phyloP scores from a whole-genome alignment of 345 rosid genomes.

The Raphanus raphanistrum region DNA sequence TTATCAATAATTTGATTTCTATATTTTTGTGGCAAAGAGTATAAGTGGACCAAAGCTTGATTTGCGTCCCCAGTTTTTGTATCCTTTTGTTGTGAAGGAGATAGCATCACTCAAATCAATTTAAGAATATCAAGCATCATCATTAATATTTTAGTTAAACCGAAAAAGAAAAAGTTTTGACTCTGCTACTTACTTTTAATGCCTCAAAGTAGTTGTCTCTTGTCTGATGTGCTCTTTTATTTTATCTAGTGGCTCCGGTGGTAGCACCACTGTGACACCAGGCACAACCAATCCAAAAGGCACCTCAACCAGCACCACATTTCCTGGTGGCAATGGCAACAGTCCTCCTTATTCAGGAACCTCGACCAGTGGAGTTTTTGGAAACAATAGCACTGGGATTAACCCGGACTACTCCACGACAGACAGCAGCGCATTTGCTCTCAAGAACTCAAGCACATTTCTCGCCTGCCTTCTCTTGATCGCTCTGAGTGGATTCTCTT shows the following conservation, averaged over 20 bases:
- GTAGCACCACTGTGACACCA: slow-evolving; percentile 33
- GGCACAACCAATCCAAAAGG: slow-evolving; percentile 36
- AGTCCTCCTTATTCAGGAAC: slow-evolving; percentile 38
- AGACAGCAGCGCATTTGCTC: slow-evolving; percentile 24
- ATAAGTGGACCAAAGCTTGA: slow-evolving; percentile 29
- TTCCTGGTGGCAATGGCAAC: slow-evolving; percentile 31
- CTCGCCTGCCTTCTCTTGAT: slow-evolving; percentile 28
- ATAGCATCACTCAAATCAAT: slow-evolving; percentile 20
- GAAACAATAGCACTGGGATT: slow-evolving; percentile 33
- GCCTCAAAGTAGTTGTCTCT: background rate
- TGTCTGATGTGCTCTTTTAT: slow-evolving; percentile 4
- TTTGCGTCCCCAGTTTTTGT: slow-evolving; percentile 39
- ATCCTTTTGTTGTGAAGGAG: slow-evolving; percentile 29
- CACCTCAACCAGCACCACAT: slow-evolving; percentile 34
- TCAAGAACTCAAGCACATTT: slow-evolving; percentile 26
- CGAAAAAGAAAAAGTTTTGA: background rate
- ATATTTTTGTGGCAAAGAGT: slow-evolving; percentile 27
- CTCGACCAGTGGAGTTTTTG: slow-evolving; percentile 38
- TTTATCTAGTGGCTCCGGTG: slow-evolving; percentile 20
- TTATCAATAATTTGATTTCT: slow-evolving; percentile 1
- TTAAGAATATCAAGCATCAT: slow-evolving; percentile 17
- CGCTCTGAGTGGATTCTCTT: background rate
- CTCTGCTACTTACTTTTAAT: slow-evolving; percentile 14
- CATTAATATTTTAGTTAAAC: background rate
- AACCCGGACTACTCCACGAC: slow-evolving; percentile 37